phyloP scores from a whole-genome alignment of 768 basidiomycete genomes.

The Hericium coralloides region DNA sequence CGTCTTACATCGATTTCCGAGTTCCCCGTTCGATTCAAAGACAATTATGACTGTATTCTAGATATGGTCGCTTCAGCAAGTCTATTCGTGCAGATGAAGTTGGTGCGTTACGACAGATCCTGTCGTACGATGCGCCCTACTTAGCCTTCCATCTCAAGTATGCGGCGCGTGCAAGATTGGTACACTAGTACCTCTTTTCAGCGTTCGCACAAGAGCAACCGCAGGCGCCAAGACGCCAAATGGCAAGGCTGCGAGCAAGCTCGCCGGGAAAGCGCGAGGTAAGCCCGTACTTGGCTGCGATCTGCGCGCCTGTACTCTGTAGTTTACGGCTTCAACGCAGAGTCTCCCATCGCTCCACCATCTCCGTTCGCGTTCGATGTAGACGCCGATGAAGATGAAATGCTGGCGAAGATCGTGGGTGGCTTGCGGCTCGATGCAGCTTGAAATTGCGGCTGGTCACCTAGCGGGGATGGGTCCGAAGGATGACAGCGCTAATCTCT shows the following conservation, averaged over 20 bases:
- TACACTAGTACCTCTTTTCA: conserved; percentile 48
- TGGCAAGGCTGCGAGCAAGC: conserved; percentile 2
- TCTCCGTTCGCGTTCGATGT: background rate
- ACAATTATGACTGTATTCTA: conserved; percentile 17
- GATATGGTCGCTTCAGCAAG: conserved; percentile 69
- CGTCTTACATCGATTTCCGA: conserved; percentile 11
- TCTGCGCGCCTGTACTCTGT: too few relatives aligned
- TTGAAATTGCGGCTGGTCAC: too few relatives aligned
- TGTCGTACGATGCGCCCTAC: background rate
- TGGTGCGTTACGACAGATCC: conserved; percentile 31
- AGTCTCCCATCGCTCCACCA: background rate
- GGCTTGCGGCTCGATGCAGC: background rate
- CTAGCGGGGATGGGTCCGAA: too few relatives aligned
- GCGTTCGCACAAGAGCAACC: conserved; percentile 9
- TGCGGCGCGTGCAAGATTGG: conserved; percentile 62
- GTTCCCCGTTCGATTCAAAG: too few relatives aligned
- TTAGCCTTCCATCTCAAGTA: conserved; percentile 27
- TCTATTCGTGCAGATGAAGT: conserved; percentile 61
- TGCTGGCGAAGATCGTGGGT: background rate
- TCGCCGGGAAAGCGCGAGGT: conserved; percentile 6
- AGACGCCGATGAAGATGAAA: background rate
- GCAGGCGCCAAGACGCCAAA: background rate
- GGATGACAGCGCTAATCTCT: too few relatives aligned
- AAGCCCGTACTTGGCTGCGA: background rate
- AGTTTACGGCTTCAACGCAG: background rate